These are phyloP conservation scores for Cytospora chrysosperma DNA, from an alignment of 2,329 filamentous ascomycete genomes.

Conservation along the genomic window DNA sequence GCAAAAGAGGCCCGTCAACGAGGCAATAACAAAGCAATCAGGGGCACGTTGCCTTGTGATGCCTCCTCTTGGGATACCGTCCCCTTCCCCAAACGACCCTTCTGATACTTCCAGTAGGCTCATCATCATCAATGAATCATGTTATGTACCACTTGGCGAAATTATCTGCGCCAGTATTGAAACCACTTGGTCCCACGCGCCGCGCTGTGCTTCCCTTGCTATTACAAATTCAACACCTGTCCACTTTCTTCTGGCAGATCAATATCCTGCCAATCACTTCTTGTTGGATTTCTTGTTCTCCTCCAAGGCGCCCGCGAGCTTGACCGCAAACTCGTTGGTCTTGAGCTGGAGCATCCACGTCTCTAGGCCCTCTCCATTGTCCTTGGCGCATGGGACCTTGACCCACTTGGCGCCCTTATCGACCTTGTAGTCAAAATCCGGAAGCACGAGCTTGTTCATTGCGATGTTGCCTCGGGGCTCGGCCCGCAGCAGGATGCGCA, in stretches of 20 bases:
- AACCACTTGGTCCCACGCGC: slow-evolving; percentile 22
- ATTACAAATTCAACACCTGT: slow-evolving; percentile 4
- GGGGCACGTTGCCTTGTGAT: not conserved
- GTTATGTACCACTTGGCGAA: slow-evolving; percentile 22
- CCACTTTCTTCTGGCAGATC: not conserved
- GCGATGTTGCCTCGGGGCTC: slow-evolving; percentile 73
- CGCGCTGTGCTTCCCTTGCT: slow-evolving; percentile 6
- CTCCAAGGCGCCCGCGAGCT: slow-evolving; percentile 52
- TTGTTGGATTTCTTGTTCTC: slow-evolving; percentile 58
- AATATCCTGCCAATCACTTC: slow-evolving; percentile 33
- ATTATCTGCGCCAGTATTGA: slow-evolving; percentile 13
- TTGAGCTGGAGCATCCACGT: slow-evolving; percentile 73
- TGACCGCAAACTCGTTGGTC: slow-evolving; percentile 56
- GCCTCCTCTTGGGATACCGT: not conserved
- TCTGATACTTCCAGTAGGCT: not conserved
- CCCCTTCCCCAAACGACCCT: not conserved
- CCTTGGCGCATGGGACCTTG: slow-evolving; percentile 56
- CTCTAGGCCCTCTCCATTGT: slow-evolving; percentile 59
- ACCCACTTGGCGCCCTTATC: slow-evolving; percentile 57
- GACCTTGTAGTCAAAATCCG: slow-evolving; percentile 61
- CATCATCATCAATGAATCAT: slow-evolving; percentile 4
- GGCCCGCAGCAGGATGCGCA: slow-evolving; percentile 70
- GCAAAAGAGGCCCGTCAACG: slow-evolving; percentile 7
- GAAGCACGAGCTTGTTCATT: slow-evolving; percentile 67
- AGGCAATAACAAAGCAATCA: not conserved